phyloP scores from a whole-genome alignment of 306 rosid genomes.

The Medicago ruthenica region DNA sequence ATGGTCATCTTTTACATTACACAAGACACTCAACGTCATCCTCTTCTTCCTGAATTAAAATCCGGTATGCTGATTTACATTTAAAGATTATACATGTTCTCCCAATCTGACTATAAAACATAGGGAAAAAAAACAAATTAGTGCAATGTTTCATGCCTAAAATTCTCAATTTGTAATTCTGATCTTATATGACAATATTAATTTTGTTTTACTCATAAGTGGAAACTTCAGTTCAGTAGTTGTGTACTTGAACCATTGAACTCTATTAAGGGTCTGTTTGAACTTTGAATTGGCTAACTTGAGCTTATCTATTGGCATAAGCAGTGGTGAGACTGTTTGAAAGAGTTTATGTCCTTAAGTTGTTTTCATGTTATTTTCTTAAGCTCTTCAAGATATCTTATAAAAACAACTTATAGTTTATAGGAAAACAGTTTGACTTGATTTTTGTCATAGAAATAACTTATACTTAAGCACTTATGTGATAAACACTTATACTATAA shows the following conservation, averaged over 20 bases:
- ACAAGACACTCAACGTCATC: slow-evolving; percentile 96
- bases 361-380: not conserved
- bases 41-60: slow-evolving; percentile 84
- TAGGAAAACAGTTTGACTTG: not conserved
- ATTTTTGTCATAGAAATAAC: not conserved
- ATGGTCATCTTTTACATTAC: slow-evolving; percentile 87
- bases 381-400: not conserved
- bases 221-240: slow-evolving; percentile 5
- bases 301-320: not conserved
- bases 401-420: not conserved
- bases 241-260: slow-evolving; percentile 10
- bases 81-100: not conserved
- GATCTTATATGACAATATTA: slow-evolving; percentile 7
- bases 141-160: slow-evolving; percentile 7
- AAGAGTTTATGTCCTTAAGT: not conserved
- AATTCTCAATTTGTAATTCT: slow-evolving; percentile 5
- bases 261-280: slow-evolving; percentile 2
- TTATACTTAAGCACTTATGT: not conserved
- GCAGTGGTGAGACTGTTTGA: not conserved
- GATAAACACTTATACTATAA: not conserved
- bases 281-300: not conserved
- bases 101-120: slow-evolving; percentile 5
- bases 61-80: slow-evolving; percentile 63
- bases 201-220: slow-evolving; percentile 1
- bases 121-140: not conserved